A percentile compares a stretch with the other conserved stretches of the same genome.
These are phyloP conservation scores for Vanrija humicola DNA, from an alignment of 1,284 basidiomycete species.

Conservation along the genomic window DNA sequence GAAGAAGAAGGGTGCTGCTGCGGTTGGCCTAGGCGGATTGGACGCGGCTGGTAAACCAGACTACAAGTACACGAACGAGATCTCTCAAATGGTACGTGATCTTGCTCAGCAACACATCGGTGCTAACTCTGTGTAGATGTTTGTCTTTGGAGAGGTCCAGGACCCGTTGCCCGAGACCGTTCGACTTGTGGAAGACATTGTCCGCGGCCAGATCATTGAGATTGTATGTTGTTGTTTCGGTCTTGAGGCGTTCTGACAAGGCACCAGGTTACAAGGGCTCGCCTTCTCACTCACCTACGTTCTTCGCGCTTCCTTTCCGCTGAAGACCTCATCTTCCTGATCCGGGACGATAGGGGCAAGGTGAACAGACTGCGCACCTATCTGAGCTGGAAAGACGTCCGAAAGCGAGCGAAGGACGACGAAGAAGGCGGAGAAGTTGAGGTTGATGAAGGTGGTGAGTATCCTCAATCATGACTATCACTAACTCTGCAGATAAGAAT, in stretches of 20 bases:
- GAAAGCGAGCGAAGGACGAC: conserved; percentile 90
- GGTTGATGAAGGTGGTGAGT: conserved; percentile 50
- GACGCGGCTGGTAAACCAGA: conserved; percentile 46
- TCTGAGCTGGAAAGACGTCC: conserved; percentile 96
- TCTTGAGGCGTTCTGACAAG: background rate
- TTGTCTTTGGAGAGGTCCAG: conserved; percentile 92
- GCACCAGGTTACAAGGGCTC: conserved; percentile 82
- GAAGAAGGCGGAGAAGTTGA: conserved; percentile 63
- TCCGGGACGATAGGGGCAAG: conserved; percentile 89
- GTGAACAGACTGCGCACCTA: conserved; percentile 90
- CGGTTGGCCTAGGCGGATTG: conserved; percentile 1
- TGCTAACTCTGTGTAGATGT: conserved; percentile 62
- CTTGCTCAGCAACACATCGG: background rate
- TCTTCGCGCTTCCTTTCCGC: conserved; percentile 80
- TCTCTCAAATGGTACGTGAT: conserved; percentile 67
- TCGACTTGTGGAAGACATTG: conserved; percentile 89
- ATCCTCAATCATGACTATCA: background rate
- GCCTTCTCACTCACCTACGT: conserved; percentile 73
- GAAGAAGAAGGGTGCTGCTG: conserved; percentile 22
- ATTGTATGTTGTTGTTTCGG: conserved; percentile 58
- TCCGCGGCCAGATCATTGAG: conserved; percentile 88
- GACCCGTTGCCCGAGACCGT: conserved; percentile 84
- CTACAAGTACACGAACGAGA: conserved; percentile 73
- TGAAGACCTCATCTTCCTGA: conserved; percentile 94
- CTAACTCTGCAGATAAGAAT: conserved; percentile 60